These are phyloP conservation scores for Dryadomyces quercivorus DNA, from an alignment of 2,329 filamentous ascomycete species.

Conservation along the genomic window DNA sequence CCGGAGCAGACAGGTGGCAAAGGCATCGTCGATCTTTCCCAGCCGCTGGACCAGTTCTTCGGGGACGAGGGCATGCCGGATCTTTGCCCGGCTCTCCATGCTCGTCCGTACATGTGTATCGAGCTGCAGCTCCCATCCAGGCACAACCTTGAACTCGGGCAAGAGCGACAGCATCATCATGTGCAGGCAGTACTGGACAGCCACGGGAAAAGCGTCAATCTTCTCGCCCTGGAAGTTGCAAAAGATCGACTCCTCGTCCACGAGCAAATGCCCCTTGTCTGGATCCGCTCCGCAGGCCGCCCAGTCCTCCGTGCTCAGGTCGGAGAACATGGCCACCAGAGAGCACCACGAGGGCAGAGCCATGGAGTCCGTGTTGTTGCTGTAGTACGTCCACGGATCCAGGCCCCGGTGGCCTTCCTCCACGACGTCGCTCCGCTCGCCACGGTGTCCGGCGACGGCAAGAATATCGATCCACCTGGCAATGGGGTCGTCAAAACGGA, in stretches of 20 bases:
- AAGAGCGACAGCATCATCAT: constrained; percentile 39
- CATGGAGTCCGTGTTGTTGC: constrained; percentile 27
- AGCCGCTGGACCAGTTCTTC: constrained; percentile 16
- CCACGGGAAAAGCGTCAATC: constrained; percentile 50
- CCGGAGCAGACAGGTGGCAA: constrained; percentile 29
- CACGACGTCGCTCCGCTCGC: constrained; percentile 67
- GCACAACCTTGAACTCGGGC: constrained; percentile 45
- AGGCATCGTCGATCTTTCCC: neutral
- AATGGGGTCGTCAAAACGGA: constrained; percentile 65
- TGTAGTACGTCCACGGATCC: constrained; percentile 48
- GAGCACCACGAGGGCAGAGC: constrained; percentile 38
- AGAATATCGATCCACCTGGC: constrained; percentile 84
- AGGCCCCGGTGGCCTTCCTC: constrained; percentile 86
- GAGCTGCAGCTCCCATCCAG: constrained; percentile 75
- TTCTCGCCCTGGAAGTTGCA: constrained; percentile 35
- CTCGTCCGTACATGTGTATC: constrained; percentile 62
- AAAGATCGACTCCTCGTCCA: constrained; percentile 25
- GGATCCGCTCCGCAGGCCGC: neutral
- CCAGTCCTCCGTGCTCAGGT: constrained; percentile 18
- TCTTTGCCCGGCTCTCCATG: constrained; percentile 45
- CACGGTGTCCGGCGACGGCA: constrained; percentile 53
- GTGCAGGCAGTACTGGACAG: constrained; percentile 53
- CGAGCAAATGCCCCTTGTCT: constrained; percentile 21
- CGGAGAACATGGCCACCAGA: constrained; percentile 38
- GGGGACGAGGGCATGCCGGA: constrained; percentile 33